These are phyloP conservation scores for Syzygium aromaticum DNA, from an alignment of 345 rosid species.

Conservation along the genomic window DNA sequence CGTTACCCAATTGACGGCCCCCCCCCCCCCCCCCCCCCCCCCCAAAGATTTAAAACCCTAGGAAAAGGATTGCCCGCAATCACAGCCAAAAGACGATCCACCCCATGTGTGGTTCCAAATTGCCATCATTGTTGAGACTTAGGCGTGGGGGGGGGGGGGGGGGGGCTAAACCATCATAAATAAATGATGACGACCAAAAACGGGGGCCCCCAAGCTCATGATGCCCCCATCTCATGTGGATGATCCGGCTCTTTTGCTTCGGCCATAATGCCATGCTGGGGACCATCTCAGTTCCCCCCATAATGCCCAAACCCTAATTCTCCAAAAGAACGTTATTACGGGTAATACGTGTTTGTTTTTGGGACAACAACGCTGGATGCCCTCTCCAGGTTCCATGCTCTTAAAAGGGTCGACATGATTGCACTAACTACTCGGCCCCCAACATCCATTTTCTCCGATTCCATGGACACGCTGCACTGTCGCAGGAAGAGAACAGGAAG, in stretches of 20 bases:
- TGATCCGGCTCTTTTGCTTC: background rate
- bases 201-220: background rate
- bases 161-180: background rate
- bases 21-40: background rate
- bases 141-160: background rate
- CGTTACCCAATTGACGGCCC: background rate
- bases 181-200: background rate
- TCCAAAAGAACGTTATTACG: background rate
- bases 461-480: background rate
- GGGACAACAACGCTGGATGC: background rate
- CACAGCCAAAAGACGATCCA: background rate
- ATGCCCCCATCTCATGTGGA: background rate
- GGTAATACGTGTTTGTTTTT: background rate
- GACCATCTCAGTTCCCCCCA: background rate
- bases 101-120: background rate
- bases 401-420: constrained; percentile 1
- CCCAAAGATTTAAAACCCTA: background rate
- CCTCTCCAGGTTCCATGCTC: background rate
- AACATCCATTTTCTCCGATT: background rate
- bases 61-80: background rate
- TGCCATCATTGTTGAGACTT: background rate
- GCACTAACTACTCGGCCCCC: background rate
- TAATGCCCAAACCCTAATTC: background rate
- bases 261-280: background rate
- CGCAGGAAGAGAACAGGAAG: background rate